A percentile compares a stretch with the other conserved stretches of the same genome.
Conservation (phyloP, 306 rosid species). For the Astragalus membranaceus region DNA sequence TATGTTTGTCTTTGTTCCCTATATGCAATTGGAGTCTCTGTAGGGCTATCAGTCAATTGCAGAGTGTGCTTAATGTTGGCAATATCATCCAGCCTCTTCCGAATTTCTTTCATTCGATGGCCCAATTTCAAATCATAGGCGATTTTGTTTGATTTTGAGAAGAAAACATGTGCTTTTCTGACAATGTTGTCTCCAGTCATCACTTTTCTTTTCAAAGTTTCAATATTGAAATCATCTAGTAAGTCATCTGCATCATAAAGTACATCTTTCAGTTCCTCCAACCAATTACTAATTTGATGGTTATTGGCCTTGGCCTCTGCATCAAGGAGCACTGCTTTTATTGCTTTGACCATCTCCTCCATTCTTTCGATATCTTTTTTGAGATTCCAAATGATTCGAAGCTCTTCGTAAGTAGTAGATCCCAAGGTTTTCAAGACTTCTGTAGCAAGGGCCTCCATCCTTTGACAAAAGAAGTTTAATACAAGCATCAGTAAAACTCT, state of each 20-base stretch:
- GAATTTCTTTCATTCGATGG: conserved; percentile 18
- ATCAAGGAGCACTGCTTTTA: conserved; percentile 26
- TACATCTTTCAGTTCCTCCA: conserved; percentile 23
- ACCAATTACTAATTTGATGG: conserved; percentile 17
- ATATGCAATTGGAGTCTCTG: neutral
- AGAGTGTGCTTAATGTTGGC: conserved; percentile 2
- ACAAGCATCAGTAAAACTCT: neutral
- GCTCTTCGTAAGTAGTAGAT: neutral
- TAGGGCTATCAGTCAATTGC: neutral
- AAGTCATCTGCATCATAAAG: conserved; percentile 38
- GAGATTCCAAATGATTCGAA: conserved; percentile 13
- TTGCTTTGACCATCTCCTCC: neutral
- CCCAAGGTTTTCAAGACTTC: neutral
- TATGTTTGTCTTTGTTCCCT: conserved; percentile 23
- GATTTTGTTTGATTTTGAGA: conserved; percentile 13
- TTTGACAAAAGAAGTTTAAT: neutral
- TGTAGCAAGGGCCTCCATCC: conserved; percentile 24
- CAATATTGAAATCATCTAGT: conserved; percentile 15
- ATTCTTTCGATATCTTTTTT: conserved; percentile 9
- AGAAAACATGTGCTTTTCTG: neutral
- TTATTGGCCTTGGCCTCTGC: conserved; percentile 18
- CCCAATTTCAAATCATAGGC: conserved; percentile 10
- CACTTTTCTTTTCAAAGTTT: conserved; percentile 7
- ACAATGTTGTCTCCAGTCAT: neutral
- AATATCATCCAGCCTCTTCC: conserved; percentile 20